phyloP scores from a whole-genome alignment of 345 rosid genomes.

The Citrus medica region DNA sequence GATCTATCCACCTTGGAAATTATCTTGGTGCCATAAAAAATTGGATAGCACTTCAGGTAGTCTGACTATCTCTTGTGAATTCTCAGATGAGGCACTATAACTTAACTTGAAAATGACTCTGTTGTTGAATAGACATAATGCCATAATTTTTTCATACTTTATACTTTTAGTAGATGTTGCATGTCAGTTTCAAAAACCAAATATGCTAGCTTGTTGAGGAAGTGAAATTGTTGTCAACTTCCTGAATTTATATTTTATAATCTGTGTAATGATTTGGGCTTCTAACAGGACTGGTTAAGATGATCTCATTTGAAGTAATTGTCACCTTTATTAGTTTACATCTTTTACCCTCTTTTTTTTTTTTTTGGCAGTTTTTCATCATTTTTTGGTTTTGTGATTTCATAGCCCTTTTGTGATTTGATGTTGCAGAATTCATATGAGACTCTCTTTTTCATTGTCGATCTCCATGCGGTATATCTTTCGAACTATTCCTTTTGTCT shows the following conservation, averaged over 20 bases:
- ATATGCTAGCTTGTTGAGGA: too few species aligned
- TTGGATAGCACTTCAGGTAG: conserved; percentile 83
- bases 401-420: background rate
- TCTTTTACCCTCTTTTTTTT: background rate
- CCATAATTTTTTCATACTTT: background rate
- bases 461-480: conserved; percentile 78
- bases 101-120: background rate
- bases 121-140: background rate
- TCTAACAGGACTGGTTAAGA: background rate
- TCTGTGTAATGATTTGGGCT: background rate
- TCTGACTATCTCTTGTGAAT: background rate
- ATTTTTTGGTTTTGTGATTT: background rate
- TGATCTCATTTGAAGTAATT: background rate
- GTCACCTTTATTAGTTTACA: background rate
- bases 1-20: conserved; percentile 85
- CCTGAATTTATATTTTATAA: background rate
- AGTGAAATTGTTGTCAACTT: background rate
- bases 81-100: background rate
- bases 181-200: background rate
- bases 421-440: conserved; percentile 74
- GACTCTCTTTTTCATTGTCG: conserved; percentile 80
- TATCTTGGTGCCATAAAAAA: conserved; percentile 92
- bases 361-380: background rate
- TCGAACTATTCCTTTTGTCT: background rate
- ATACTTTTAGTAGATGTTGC: background rate